Evolutionary conservation across 768 basidiomycete species (phyloP).

Genomic region (Lanmaoa pseudosensibilis): DNA sequence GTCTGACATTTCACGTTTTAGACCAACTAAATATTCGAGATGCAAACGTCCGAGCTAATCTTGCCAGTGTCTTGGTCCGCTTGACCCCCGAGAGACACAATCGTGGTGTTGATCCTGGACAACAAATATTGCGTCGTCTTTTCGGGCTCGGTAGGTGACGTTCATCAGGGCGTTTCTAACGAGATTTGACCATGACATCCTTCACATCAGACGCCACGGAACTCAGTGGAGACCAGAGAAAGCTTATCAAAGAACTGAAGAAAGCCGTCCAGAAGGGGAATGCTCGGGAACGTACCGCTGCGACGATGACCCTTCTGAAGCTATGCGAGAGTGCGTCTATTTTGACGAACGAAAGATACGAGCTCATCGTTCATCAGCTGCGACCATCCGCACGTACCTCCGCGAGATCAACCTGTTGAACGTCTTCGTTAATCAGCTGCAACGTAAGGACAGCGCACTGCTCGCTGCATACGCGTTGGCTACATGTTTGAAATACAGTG

Average conservation of each 20-base stretch:
- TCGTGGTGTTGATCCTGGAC: not conserved
- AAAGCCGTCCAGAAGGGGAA: not conserved
- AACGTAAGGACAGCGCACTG: slow-evolving; percentile 14
- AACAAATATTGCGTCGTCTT: slow-evolving; percentile 5
- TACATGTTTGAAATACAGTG: slow-evolving; percentile 17
- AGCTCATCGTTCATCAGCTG: slow-evolving; percentile 9
- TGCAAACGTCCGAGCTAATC: slow-evolving; percentile 14
- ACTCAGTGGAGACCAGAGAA: slow-evolving; percentile 2
- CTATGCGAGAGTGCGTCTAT: slow-evolving; percentile 19
- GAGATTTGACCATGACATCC: not conserved
- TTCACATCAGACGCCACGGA: slow-evolving; percentile 1
- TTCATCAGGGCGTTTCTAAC: not conserved
- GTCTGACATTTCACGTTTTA: not conserved
- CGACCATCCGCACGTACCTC: slow-evolving; percentile 6
- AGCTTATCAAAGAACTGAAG: slow-evolving; percentile 15
- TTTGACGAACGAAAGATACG: not conserved
- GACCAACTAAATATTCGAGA: slow-evolving; percentile 9
- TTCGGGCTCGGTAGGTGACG: slow-evolving; percentile 21
- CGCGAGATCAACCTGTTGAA: slow-evolving; percentile 5
- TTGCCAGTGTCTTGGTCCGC: slow-evolving; percentile 16
- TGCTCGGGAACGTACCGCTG: slow-evolving; percentile 21
- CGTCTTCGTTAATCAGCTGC: slow-evolving; percentile 17
- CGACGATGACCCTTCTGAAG: slow-evolving; percentile 24
- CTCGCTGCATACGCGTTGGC: slow-evolving; percentile 24
- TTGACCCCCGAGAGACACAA: not conserved